Evolutionary conservation across 2,329 filamentous ascomycete genomes (phyloP).

Genomic region (Metarhizium robertsii): DNA sequence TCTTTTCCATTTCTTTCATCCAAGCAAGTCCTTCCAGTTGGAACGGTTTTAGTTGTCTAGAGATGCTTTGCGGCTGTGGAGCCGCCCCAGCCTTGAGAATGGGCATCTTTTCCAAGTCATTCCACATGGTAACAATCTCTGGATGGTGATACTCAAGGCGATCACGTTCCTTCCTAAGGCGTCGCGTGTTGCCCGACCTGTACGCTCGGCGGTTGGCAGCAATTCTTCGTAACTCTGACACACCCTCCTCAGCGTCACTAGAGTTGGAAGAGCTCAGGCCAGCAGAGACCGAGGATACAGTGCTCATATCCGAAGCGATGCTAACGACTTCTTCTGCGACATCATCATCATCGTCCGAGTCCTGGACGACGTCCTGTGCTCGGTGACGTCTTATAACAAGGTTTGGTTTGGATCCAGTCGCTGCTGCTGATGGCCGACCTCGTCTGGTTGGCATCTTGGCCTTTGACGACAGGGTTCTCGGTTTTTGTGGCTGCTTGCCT

Average conservation of each 20-base stretch:
- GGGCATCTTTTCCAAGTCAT: constrained; percentile 58
- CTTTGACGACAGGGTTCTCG: not conserved
- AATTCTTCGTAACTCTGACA: constrained; percentile 10
- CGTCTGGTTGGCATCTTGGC: not conserved
- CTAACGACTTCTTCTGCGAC: not conserved
- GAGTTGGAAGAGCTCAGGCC: constrained; percentile 6
- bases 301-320: not conserved
- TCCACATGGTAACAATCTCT: constrained; percentile 76
- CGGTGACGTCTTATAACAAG: not conserved
- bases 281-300: constrained; percentile 5
- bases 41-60: constrained; percentile 79
- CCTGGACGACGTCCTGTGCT: not conserved
- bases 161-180: constrained; percentile 40
- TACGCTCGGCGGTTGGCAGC: constrained; percentile 24
- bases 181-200: constrained; percentile 16
- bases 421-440: not conserved
- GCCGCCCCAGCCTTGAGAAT: constrained; percentile 47
- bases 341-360: constrained; percentile 4
- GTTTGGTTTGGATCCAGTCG: not conserved
- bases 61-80: constrained; percentile 58
- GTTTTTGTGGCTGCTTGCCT: constrained; percentile 7
- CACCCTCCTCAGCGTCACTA: constrained; percentile 15
- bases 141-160: constrained; percentile 72
- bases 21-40: constrained; percentile 89
- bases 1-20: constrained; percentile 87